Conservation (phyloP, 1,284 basidiomycete species). For the Thelephora terrestris region DNA sequence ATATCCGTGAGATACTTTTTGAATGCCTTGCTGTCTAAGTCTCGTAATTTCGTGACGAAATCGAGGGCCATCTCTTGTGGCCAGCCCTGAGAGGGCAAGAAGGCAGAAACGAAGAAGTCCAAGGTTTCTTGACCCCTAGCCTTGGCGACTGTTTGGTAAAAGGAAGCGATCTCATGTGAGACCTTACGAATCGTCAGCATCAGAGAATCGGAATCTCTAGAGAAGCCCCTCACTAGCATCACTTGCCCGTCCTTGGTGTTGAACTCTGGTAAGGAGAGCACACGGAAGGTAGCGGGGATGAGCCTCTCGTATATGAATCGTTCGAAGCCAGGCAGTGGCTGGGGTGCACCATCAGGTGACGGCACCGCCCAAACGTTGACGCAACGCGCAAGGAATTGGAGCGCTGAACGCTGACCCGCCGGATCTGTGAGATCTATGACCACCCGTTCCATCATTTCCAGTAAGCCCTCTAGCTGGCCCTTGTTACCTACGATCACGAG, state of each 20-base stretch:
- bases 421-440: constrained; percentile 70
- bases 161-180: constrained; percentile 76
- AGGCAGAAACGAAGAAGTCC: constrained; percentile 71
- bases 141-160: constrained; percentile 73
- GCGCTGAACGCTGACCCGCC: constrained; percentile 69
- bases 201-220: neutral
- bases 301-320: constrained; percentile 87
- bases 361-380: constrained; percentile 75
- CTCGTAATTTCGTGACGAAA: constrained; percentile 69
- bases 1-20: constrained; percentile 87
- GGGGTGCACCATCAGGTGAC: constrained; percentile 30
- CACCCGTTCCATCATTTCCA: constrained; percentile 71
- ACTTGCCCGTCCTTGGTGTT: constrained; percentile 86
- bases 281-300: constrained; percentile 75
- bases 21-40: constrained; percentile 76
- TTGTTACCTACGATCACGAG: constrained; percentile 57
- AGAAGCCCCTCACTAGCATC: constrained; percentile 49
- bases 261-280: constrained; percentile 73
- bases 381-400: constrained; percentile 73
- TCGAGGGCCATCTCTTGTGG: constrained; percentile 71
- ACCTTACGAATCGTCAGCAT: constrained; percentile 40
- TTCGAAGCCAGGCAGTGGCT: constrained; percentile 82
- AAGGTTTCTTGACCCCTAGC: constrained; percentile 80
- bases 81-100: constrained; percentile 86
- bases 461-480: constrained; percentile 55